Evolutionary conservation across 495 filamentous ascomycete genomes (phyloP).

Genomic region (Penicillium samsonianum): DNA sequence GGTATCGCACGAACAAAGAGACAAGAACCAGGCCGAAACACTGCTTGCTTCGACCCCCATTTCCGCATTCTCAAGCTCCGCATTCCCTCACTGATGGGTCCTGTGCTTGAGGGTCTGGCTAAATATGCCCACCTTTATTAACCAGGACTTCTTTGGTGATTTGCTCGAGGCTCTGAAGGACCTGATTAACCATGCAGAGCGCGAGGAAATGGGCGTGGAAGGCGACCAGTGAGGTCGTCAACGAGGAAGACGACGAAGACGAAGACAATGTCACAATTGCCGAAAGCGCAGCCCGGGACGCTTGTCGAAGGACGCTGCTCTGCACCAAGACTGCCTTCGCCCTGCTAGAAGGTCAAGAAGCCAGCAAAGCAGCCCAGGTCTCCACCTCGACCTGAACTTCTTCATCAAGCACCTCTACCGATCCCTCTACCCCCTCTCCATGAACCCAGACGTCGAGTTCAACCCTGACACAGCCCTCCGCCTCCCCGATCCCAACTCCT

Average conservation of each 20-base stretch:
- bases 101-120: slow-evolving; percentile 87
- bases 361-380: slow-evolving; percentile 59
- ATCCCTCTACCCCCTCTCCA: slow-evolving; percentile 70
- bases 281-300: slow-evolving; percentile 53
- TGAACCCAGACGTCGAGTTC: slow-evolving; percentile 84
- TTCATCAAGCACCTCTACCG: slow-evolving; percentile 93
- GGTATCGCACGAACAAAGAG: slow-evolving; percentile 87
- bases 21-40: slow-evolving; percentile 89
- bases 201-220: slow-evolving; percentile 48
- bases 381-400: slow-evolving; percentile 89
- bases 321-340: slow-evolving; percentile 95
- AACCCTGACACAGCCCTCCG: slow-evolving; percentile 74
- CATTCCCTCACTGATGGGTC: slow-evolving; percentile 78
- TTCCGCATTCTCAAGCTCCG: slow-evolving; percentile 90
- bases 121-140: slow-evolving; percentile 94
- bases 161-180: slow-evolving; percentile 92
- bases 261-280: slow-evolving; percentile 37
- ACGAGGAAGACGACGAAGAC: slow-evolving; percentile 42
- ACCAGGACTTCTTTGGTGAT: slow-evolving; percentile 97
- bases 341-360: slow-evolving; percentile 85
- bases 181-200: slow-evolving; percentile 70
- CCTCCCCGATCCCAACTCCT: slow-evolving; percentile 69
- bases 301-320: slow-evolving; percentile 83
- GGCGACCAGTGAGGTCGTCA: slow-evolving; percentile 36
- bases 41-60: slow-evolving; percentile 92